phyloP scores from a whole-genome alignment of 345 rosid species.

The Fremontodendron californicum region DNA sequence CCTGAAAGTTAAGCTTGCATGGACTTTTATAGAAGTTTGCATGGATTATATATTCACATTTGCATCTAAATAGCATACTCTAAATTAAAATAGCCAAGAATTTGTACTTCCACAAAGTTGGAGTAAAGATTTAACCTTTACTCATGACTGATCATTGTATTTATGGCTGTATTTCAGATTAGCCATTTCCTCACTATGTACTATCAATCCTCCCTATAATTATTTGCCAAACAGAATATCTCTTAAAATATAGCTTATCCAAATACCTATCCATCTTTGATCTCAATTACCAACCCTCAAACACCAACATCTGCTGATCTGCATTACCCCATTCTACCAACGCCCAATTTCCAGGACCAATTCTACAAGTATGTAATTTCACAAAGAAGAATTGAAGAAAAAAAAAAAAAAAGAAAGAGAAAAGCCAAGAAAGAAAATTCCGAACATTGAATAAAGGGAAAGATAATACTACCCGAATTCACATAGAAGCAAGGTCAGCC shows the following conservation, averaged over 20 bases:
- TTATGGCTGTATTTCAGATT: background rate
- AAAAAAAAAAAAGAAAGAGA: too few relatives aligned
- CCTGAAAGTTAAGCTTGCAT: too few relatives aligned
- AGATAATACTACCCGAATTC: constrained; percentile 18
- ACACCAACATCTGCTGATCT: background rate
- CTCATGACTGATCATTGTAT: background rate
- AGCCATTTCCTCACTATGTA: background rate
- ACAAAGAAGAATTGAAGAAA: background rate
- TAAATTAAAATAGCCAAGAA: background rate
- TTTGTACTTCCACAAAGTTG: background rate
- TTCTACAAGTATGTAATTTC: background rate
- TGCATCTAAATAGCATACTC: background rate
- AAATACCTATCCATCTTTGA: background rate
- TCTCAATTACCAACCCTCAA: background rate
- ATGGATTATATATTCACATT: background rate
- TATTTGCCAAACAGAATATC: background rate
- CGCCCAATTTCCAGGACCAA: background rate
- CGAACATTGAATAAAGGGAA: background rate
- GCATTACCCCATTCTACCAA: background rate
- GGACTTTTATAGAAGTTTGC: too few relatives aligned
- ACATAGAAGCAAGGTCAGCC: constrained; percentile 25
- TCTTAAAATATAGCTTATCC: background rate
- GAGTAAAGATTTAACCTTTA: background rate
- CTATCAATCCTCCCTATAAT: background rate
- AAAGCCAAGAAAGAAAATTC: too few relatives aligned